Evolutionary conservation across 257 asterid species (phyloP), one percentile per base, ranked within the genome.

Genomic region (Capsicum baccatum): DNA sequence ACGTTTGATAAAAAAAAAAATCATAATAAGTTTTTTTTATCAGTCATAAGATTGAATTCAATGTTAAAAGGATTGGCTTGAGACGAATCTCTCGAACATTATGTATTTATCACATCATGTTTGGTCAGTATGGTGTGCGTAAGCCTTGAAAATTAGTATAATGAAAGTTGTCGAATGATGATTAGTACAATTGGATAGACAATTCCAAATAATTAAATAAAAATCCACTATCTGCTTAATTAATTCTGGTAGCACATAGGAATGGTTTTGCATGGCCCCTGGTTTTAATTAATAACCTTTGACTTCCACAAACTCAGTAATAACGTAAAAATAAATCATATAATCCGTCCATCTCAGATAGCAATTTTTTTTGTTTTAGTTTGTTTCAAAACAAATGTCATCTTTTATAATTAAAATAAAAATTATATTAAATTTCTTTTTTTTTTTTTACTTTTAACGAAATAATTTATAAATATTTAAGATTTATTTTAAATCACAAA

Each of bases 261-360:
- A 80, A 80, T 80, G 73, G 70, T 55, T 85, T 57, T 74, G 60
- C 84, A 35, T 68, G 81, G 87, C 87, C 87, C 87, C 82, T 80
- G 87, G 87, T 85, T 85, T 85, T 69, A 39, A 50, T 39, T 69
- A 39, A 50, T 68, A 62, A 33, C 73, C 66, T 70, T 80, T 70
- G 87, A 85, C 87, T 85, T 76, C 84, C 84, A 57, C 21, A 48
- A 56, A 71, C 84, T 8, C 37, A 59, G 39, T 81, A 11, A 19
- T 52, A 26, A 64, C 70, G 44, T 44, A 44, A 26, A 26, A 26
- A 2, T 2, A 64, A 26, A 64, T 64, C 56, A 52, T 52, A 26
- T 26, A 26, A 26, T 26, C 33, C 33, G 33, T 26, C 33, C 33
- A 26, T 26, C 33, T 26, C 33, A 26, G 33, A 26, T 26, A 26